phyloP scores from a whole-genome alignment of 495 filamentous ascomycete genomes.

The Aspergillus kassunensis region DNA sequence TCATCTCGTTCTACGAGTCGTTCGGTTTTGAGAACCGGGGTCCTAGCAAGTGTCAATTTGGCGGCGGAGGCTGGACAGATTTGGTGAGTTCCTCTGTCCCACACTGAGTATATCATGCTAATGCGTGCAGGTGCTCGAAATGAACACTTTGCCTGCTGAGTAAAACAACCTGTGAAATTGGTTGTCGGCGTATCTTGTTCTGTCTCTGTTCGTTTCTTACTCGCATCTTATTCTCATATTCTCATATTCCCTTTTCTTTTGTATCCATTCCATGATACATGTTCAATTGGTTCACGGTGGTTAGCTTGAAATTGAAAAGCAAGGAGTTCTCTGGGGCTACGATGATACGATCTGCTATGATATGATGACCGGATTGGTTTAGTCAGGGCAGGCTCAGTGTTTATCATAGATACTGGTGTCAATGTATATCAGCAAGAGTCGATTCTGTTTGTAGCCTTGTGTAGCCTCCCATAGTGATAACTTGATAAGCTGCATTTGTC shows the following conservation, averaged over 20 bases:
- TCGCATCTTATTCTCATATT: slow-evolving; percentile 18
- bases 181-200: background rate
- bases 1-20: slow-evolving; percentile 70
- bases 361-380: slow-evolving; percentile 18
- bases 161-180: too few species aligned
- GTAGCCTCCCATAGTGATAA: too few species aligned
- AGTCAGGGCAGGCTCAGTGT: slow-evolving; percentile 21
- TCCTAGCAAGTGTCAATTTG: slow-evolving; percentile 60
- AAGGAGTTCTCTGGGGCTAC: slow-evolving; percentile 31
- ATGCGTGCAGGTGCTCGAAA: slow-evolving; percentile 29
- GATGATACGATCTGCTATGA: slow-evolving; percentile 22
- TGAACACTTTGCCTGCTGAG: slow-evolving; percentile 12
- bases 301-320: slow-evolving; percentile 26
- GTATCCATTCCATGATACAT: slow-evolving; percentile 20
- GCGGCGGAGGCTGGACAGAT: slow-evolving; percentile 78
- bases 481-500: too few species aligned
- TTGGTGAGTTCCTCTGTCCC: slow-evolving; percentile 28
- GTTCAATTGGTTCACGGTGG: slow-evolving; percentile 20
- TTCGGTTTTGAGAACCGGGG: slow-evolving; percentile 72
- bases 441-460: too few species aligned
- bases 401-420: slow-evolving; percentile 27
- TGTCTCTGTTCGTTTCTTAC: slow-evolving; percentile 18
- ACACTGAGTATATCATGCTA: background rate
- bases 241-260: slow-evolving; percentile 26
- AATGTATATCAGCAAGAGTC: slow-evolving; percentile 22